Percentiles rank a stretch among this genome's conserved stretches.
phyloP scores from a whole-genome alignment of 2,329 filamentous ascomycete species.

The Phialophora tarda region DNA sequence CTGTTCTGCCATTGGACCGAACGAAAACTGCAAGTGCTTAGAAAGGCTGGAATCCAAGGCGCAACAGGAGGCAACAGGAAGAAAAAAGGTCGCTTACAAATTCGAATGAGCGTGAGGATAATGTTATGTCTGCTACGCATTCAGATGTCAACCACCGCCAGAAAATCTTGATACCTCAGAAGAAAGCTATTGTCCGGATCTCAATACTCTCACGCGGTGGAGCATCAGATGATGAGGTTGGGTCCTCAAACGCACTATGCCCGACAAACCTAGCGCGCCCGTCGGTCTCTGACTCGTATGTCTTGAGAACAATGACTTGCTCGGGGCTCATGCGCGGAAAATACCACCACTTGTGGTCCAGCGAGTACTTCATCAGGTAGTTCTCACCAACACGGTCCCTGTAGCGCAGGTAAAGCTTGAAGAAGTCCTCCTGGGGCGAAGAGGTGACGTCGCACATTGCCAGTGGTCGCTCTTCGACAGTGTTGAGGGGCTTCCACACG shows the following conservation, averaged over 20 bases:
- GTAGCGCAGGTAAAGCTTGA: conserved; percentile 50
- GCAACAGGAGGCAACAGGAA: neutral
- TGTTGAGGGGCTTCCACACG: conserved; percentile 56
- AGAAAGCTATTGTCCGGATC: conserved; percentile 51
- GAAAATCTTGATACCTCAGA: conserved; percentile 36
- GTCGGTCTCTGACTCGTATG: conserved; percentile 46
- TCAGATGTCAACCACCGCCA: neutral
- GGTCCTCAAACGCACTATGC: conserved; percentile 50
- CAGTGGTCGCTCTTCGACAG: conserved; percentile 49
- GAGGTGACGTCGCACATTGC: conserved; percentile 51
- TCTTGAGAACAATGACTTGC: conserved; percentile 50
- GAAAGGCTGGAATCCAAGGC: neutral
- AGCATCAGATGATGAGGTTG: conserved; percentile 43
- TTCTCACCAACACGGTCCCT: conserved; percentile 50
- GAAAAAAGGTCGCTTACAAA: neutral
- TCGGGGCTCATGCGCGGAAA: conserved; percentile 49
- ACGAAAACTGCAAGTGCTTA: neutral
- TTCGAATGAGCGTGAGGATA: neutral
- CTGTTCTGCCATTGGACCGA: neutral
- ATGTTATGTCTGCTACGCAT: neutral
- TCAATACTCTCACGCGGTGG: conserved; percentile 48
- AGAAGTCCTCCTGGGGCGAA: conserved; percentile 47
- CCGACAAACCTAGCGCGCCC: conserved; percentile 47
- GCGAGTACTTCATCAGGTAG: conserved; percentile 48
- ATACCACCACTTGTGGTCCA: conserved; percentile 49